A percentile compares a stretch with the other conserved stretches of the same genome.
Conservation (phyloP, 2,329 filamentous ascomycete species). For the Coniochaeta prunicola region DNA sequence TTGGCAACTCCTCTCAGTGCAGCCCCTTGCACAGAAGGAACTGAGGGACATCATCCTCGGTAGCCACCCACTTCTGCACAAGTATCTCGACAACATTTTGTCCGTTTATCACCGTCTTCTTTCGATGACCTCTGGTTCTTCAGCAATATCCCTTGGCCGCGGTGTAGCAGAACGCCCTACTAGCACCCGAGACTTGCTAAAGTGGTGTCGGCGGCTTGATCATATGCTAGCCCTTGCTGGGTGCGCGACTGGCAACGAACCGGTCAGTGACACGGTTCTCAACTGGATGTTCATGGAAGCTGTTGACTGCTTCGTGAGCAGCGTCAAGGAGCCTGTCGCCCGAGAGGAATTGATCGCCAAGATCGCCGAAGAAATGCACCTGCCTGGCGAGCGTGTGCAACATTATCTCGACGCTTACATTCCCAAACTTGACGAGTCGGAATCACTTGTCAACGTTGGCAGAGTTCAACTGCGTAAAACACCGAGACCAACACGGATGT, state of each 20-base stretch:
- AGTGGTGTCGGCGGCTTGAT: constrained; percentile 77
- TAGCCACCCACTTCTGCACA: constrained; percentile 62
- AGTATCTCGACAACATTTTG: constrained; percentile 52
- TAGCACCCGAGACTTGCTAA: constrained; percentile 67
- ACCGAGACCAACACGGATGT: constrained; percentile 39
- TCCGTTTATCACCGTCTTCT: constrained; percentile 50
- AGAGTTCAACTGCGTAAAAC: constrained; percentile 56
- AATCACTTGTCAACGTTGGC: constrained; percentile 55
- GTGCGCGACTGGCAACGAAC: constrained; percentile 59
- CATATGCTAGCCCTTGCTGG: constrained; percentile 55
- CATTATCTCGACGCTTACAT: constrained; percentile 70
- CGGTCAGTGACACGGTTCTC: constrained; percentile 61
- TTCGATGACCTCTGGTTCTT: constrained; percentile 27
- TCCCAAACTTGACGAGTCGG: constrained; percentile 58
- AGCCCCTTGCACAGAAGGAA: constrained; percentile 60
- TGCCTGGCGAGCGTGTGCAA: constrained; percentile 73
- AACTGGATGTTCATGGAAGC: constrained; percentile 92
- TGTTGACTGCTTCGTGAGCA: constrained; percentile 84
- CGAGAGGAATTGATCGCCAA: constrained; percentile 54
- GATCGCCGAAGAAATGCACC: constrained; percentile 81
- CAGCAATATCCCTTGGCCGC: constrained; percentile 23
- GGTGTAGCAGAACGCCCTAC: constrained; percentile 38
- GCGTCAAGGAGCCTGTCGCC: constrained; percentile 59
- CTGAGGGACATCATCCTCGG: constrained; percentile 65
- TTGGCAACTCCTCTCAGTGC: constrained; percentile 72